Conservation (phyloP, 2,329 filamentous ascomycete species). For the Scytalidium lignicola region DNA sequence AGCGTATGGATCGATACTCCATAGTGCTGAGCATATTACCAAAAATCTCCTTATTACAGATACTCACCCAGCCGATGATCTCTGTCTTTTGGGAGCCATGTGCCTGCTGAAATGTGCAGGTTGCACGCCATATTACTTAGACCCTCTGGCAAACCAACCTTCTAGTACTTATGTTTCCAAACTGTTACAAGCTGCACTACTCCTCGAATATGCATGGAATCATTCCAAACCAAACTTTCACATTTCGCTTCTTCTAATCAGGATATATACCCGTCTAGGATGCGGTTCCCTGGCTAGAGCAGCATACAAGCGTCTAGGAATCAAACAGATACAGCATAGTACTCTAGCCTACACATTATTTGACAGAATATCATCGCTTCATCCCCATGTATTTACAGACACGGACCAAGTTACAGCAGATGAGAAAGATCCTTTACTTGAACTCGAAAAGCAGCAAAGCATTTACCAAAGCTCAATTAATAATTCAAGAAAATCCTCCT, state of each 20-base stretch:
- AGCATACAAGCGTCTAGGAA: conserved; percentile 29
- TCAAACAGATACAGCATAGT: conserved; percentile 36
- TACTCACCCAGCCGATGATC: conserved; percentile 29
- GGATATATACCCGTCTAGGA: conserved; percentile 32
- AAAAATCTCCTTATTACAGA: conserved; percentile 26
- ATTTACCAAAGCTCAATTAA: conserved; percentile 17
- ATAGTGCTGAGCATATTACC: conserved; percentile 17
- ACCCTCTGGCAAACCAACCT: conserved; percentile 6
- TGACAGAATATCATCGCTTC: conserved; percentile 33
- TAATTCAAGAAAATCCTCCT: conserved; percentile 25
- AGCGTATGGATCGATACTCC: conserved; percentile 18
- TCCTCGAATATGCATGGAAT: conserved; percentile 27
- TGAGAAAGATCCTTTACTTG: conserved; percentile 12
- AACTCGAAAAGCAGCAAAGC: conserved; percentile 23
- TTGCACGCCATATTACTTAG: conserved; percentile 1
- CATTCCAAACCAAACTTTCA: conserved; percentile 34
- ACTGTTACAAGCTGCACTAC: conserved; percentile 23
- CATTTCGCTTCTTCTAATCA: conserved; percentile 31
- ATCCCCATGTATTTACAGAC: conserved; percentile 26
- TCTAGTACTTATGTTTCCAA: conserved; percentile 11
- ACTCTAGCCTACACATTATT: conserved; percentile 33
- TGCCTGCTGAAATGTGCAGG: conserved; percentile 25
- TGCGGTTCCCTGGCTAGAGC: conserved; percentile 31
- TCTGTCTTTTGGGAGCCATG: conserved; percentile 24
- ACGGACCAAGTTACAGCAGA: not conserved